Conservation (phyloP, 2,329 filamentous ascomycete genomes). For the Fusarium foetens region DNA sequence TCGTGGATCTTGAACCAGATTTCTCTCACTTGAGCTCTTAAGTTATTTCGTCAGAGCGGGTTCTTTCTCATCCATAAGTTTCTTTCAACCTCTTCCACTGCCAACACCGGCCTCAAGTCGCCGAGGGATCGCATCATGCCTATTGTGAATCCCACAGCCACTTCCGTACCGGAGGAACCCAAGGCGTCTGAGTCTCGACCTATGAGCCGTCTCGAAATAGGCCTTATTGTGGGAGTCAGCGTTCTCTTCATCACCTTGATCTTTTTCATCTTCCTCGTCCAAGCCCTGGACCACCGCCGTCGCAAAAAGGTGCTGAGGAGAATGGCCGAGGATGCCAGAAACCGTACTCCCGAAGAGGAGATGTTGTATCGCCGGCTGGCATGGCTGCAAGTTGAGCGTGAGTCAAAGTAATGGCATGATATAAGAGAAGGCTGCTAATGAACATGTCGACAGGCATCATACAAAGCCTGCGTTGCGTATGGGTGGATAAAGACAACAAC, state of each 20-base stretch:
- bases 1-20: neutral
- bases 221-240: conserved; percentile 41
- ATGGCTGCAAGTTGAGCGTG: conserved; percentile 5
- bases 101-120: neutral
- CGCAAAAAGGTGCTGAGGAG: conserved; percentile 1
- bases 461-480: neutral
- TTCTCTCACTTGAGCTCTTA: neutral
- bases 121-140: neutral
- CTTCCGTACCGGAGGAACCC: neutral
- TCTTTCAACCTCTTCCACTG: neutral
- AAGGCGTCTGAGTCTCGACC: neutral
- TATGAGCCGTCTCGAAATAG: conserved; percentile 44
- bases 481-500: neutral
- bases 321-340: conserved; percentile 24
- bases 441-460: neutral
- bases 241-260: conserved; percentile 39
- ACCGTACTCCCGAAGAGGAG: neutral
- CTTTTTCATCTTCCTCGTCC: conserved; percentile 39
- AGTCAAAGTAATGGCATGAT: neutral
- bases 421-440: neutral
- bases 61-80: neutral
- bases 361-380: neutral
- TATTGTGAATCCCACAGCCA: neutral
- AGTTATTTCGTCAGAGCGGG: neutral
- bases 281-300: conserved; percentile 26